A percentile compares a stretch with the other conserved stretches of the same genome.
Evolutionary conservation across 768 basidiomycete species (phyloP).

Genomic region (Phanerochaete carnosa): DNA sequence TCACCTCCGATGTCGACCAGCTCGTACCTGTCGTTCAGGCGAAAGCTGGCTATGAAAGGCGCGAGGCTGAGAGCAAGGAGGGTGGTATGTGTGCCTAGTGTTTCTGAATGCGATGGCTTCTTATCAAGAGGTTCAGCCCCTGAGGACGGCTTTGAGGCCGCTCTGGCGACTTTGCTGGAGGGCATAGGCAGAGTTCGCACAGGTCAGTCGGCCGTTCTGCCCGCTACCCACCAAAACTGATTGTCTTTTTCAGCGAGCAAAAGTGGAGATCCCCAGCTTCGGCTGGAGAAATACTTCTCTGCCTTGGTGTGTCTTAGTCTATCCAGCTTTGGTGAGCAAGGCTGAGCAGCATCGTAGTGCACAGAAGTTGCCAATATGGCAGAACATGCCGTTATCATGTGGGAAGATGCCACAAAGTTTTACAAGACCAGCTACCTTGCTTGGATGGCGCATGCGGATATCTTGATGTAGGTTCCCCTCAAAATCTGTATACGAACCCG

Average conservation of each 20-base stretch:
- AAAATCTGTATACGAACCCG: neutral
- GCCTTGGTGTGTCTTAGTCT: constrained; percentile 54
- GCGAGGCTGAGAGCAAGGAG: constrained; percentile 44
- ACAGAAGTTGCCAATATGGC: constrained; percentile 36
- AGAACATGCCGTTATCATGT: constrained; percentile 58
- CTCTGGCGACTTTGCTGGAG: constrained; percentile 58
- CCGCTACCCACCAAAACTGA: neutral
- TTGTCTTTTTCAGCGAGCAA: neutral
- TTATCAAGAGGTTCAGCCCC: constrained; percentile 23
- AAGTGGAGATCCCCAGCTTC: constrained; percentile 68
- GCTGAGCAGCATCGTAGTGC: constrained; percentile 37
- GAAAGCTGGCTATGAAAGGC: constrained; percentile 60
- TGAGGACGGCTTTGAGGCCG: constrained; percentile 46
- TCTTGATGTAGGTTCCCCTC: constrained; percentile 53
- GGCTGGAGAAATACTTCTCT: constrained; percentile 81
- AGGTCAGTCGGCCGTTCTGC: constrained; percentile 37
- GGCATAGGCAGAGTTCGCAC: constrained; percentile 60
- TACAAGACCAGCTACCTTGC: constrained; percentile 70
- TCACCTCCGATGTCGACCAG: constrained; percentile 61
- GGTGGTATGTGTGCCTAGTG: constrained; percentile 30
- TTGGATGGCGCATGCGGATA: constrained; percentile 74
- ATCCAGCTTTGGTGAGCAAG: neutral
- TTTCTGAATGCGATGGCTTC: neutral
- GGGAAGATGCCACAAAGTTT: constrained; percentile 63
- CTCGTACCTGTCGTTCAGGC: constrained; percentile 62